A percentile compares a stretch with the other conserved stretches of the same genome.
These are phyloP conservation scores for Astathelohania contejeani DNA, from an alignment of 371 early-diverging fungal species.

Conservation along the genomic window DNA sequence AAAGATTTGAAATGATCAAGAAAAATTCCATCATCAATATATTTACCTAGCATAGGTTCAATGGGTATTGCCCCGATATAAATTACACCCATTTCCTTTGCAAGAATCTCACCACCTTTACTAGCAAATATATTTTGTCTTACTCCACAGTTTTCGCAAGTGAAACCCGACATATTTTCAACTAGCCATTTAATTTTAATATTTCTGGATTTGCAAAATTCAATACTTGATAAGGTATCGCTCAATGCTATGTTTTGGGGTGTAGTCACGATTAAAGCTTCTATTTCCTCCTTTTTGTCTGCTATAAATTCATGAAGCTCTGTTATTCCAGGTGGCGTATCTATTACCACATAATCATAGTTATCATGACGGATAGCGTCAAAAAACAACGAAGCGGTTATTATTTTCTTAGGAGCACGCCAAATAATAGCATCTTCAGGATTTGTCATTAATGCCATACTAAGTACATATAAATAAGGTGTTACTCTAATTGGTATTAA, in stretches of 20 bases:
- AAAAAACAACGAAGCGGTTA: slow-evolving; percentile 77
- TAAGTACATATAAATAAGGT: slow-evolving; percentile 65
- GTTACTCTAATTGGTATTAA: slow-evolving; percentile 39
- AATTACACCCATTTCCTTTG: slow-evolving; percentile 26
- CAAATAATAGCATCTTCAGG: slow-evolving; percentile 81
- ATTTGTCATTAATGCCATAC: slow-evolving; percentile 79
- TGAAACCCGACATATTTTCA: slow-evolving; percentile 92
- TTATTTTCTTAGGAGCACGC: slow-evolving; percentile 82
- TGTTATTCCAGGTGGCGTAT: slow-evolving; percentile 95
- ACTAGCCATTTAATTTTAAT: slow-evolving; percentile 77
- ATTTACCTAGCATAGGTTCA: slow-evolving; percentile 15
- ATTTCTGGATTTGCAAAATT: slow-evolving; percentile 74
- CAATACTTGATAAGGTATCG: slow-evolving; percentile 82
- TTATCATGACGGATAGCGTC: slow-evolving; percentile 79
- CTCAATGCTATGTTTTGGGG: slow-evolving; percentile 84
- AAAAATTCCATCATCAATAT: slow-evolving; percentile 29
- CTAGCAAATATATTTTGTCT: slow-evolving; percentile 35
- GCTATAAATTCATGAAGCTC: slow-evolving; percentile 76
- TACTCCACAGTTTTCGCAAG: slow-evolving; percentile 66
- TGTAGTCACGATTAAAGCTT: slow-evolving; percentile 70
- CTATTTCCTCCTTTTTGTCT: slow-evolving; percentile 58
- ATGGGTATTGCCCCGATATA: slow-evolving; percentile 32
- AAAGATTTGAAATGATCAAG: too few relatives aligned
- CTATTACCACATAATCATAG: slow-evolving; percentile 76
- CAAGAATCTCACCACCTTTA: slow-evolving; percentile 40